Evolutionary conservation across 192 early-diverging fungal species (phyloP).

Genomic region (Coemansia sp.): DNA sequence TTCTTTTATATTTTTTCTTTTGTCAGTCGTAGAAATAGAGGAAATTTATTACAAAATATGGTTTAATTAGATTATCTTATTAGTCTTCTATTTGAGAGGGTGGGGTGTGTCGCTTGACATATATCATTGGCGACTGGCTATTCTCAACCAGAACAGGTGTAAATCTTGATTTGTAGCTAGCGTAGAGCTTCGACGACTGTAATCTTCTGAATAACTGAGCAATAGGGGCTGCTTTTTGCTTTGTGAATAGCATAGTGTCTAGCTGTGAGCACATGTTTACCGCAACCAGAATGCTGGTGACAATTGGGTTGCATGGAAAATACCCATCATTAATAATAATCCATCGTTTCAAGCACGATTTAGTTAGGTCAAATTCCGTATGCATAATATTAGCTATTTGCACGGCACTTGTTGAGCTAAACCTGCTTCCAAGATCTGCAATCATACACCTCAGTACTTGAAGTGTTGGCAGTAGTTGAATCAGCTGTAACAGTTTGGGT

Average conservation of each 20-base stretch:
- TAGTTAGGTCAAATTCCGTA: neutral
- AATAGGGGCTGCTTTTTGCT: neutral
- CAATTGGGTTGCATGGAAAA: neutral
- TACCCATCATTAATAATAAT: neutral
- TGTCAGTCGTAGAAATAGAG: no score
- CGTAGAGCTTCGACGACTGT: slow-evolving; percentile 3
- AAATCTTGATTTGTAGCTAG: neutral
- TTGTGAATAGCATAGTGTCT: neutral
- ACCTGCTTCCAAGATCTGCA: neutral
- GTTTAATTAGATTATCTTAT: no score
- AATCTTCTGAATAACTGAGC: neutral
- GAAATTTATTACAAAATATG: no score
- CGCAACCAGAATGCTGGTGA: neutral
- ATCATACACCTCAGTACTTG: neutral
- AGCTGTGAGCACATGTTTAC: neutral
- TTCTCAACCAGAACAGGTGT: neutral
- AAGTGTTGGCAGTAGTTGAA: neutral
- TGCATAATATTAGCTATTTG: neutral
- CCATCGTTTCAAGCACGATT: neutral
- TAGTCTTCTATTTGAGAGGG: neutral
- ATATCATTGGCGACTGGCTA: neutral
- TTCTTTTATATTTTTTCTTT: no score
- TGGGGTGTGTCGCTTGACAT: neutral
- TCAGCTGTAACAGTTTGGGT: slow-evolving; percentile 1
- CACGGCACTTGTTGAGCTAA: neutral